Evolutionary conservation across 495 filamentous ascomycete species (phyloP), one percentile per base, ranked within the genome.

Genomic region (Pyronema omphalodes): DNA sequence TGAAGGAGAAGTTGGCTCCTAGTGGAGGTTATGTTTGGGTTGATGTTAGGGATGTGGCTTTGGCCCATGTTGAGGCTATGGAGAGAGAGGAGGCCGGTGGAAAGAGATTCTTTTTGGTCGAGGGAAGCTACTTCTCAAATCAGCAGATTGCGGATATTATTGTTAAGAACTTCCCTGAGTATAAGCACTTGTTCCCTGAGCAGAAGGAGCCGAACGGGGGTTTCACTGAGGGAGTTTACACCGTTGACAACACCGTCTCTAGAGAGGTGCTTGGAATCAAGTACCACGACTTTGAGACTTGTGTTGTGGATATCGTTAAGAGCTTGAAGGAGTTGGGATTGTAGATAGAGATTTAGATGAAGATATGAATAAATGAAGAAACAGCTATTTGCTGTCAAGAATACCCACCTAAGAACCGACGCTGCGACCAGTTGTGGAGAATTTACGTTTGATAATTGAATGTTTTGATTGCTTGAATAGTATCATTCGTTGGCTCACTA

Each of bases 31-130:
- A 71, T 61, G 61, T 80, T 11, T 85, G 76, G 75, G 73, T 78
- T 15, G 81, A 85, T 66, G 81, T 85, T 7, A 74, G 79, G 7
- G 59, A 89, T 56, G 69, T 86, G 39, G 84, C 84, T 0, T 65
- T 77, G 8, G 80, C 79, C 3, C 85, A 93, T 64, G 75, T 88
- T 7, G 72, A 74, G 15, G 81, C 84, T 2, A 79, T 82, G 17
- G 80, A 85, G 51, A 66, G 76, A 6, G 66, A 76, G 0, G 78
- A 79, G 37, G 83, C 82, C 6, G 79, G 74, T 1, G 75, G 74
- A 37, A 76, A 88, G 66, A 70, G 86, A 36, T 88, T 84, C 67
- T 84, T 89, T 67, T 67, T 80, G 0, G 63, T 52, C 8, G 65
- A 57, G 3, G 84, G 88, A 7, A 73, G 49, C 36, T 60, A 53